phyloP scores from a whole-genome alignment of 75 land plant species.

The Chamaecyparis obtusa region DNA sequence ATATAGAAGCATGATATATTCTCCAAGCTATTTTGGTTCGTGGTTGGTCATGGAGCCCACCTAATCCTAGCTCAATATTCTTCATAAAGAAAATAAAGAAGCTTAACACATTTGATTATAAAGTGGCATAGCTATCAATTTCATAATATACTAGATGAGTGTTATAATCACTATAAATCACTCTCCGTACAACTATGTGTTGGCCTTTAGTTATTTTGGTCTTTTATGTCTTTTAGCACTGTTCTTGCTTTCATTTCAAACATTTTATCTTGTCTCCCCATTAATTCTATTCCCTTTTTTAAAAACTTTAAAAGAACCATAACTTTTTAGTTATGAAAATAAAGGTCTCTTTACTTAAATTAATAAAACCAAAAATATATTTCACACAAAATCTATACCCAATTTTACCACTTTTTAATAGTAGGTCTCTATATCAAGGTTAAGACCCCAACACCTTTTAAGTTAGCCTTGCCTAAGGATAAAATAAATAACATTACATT shows the following conservation, averaged over 20 bases:
- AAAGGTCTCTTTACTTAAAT: too few relatives aligned
- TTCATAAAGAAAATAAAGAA: neutral
- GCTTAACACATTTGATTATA: neutral
- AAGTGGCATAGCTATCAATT: neutral
- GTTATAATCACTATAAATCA: neutral
- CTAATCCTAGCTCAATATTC: neutral
- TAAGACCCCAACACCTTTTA: too few relatives aligned
- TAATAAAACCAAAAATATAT: neutral
- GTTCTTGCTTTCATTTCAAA: neutral
- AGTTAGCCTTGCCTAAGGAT: too few relatives aligned
- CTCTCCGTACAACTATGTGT: neutral
- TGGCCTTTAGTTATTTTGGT: neutral
- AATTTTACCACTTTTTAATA: too few relatives aligned
- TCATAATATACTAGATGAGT: neutral
- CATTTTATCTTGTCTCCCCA: too few relatives aligned
- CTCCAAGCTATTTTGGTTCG: neutral
- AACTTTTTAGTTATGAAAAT: neutral
- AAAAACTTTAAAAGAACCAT: neutral
- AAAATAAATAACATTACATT: too few relatives aligned
- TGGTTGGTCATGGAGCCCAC: neutral
- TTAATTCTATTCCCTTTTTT: neutral
- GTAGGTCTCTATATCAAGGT: too few relatives aligned
- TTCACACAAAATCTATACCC: neutral
- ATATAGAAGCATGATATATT: neutral
- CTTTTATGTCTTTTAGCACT: too few relatives aligned